phyloP scores from a whole-genome alignment of 306 rosid genomes.

The Vigna nakashimae region DNA sequence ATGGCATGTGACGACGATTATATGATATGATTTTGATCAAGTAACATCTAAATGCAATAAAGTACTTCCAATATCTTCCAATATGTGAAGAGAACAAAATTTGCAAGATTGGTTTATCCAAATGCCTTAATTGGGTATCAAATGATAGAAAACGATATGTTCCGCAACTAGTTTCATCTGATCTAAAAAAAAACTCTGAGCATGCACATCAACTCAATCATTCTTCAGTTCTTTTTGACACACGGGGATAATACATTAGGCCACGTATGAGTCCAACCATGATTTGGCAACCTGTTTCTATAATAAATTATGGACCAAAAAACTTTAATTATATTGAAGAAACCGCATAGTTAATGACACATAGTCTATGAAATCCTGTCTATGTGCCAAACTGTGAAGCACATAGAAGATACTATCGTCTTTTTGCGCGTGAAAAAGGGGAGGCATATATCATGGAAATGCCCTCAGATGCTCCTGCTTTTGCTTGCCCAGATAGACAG shows the following conservation, averaged over 20 bases:
- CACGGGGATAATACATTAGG: slow-evolving; percentile 19
- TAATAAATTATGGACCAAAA: not conserved
- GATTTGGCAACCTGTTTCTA: slow-evolving; percentile 30
- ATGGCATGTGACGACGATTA: too few species aligned
- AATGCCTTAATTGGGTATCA: slow-evolving; percentile 21
- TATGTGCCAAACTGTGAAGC: slow-evolving; percentile 26
- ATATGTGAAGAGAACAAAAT: not conserved
- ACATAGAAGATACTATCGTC: slow-evolving; percentile 8
- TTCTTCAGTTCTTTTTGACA: slow-evolving; percentile 8
- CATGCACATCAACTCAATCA: slow-evolving; percentile 9
- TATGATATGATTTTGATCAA: too few species aligned
- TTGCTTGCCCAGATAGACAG: slow-evolving; percentile 37
- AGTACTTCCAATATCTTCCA: too few species aligned
- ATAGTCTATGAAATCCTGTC: slow-evolving; percentile 16
- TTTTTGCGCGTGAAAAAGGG: slow-evolving; percentile 38
- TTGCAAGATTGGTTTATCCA: not conserved
- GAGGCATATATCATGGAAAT: slow-evolving; percentile 41
- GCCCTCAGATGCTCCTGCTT: slow-evolving; percentile 39
- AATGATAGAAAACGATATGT: not conserved
- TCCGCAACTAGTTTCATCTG: slow-evolving; percentile 22
- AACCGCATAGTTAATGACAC: slow-evolving; percentile 10
- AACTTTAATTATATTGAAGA: slow-evolving; percentile 26
- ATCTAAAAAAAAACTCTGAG: not conserved
- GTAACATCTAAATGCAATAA: too few species aligned
- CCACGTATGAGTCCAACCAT: slow-evolving; percentile 3